Evolutionary conservation across 176 grass and related monocot genomes (phyloP), one percentile per base, ranked within the genome.

Genomic region (Urochloa ruziziensis): DNA sequence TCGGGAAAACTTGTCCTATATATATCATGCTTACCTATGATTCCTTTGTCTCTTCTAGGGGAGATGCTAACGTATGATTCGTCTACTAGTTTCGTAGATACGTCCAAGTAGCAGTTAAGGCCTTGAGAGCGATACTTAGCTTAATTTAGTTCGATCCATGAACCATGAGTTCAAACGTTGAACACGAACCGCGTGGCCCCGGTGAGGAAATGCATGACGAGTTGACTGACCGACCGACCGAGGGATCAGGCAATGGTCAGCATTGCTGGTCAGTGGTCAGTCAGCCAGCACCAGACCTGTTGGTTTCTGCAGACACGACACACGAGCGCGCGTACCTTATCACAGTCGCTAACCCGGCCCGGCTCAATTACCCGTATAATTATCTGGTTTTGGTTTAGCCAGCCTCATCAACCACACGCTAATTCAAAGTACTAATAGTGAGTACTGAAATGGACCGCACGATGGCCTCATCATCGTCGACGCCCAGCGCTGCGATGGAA

Each of bases 191-290:
- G 17, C 79, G 79, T 43, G 80, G 70, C 70, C 39, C 34, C 27
- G 63, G 64, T 62, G 80, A 83, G 64, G 14, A 78, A 71, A 77
- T 28, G n/a, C n/a, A n/a, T n/a, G 33, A 73, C 25, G 34, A 88
- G 54, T 9, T 67, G 85, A 60, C 67, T 5, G 40, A 62, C 43
- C 4, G 70, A 82, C 19, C 5, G 61, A 51, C 29, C 33, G 28
- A 4, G n/a, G 27, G 24, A 19, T 44, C 25, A 15, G 12, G 28
- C 30, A 49, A 8, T 4, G 37, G 24, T 47, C 42, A 18, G n/a
- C 7, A 12, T 13, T 16, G 39, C 11, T 16, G 16, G 16, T 47
- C 73, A 77, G 19, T 69, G 16, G 16, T 47, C 73, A 83, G 25
- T 69, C 52, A 24, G 24, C 4, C 62, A 9, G 29, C 34, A 40